Conservation (phyloP, 139 green algal genomes). For the Auxenochlorella pyrenoidosa region DNA sequence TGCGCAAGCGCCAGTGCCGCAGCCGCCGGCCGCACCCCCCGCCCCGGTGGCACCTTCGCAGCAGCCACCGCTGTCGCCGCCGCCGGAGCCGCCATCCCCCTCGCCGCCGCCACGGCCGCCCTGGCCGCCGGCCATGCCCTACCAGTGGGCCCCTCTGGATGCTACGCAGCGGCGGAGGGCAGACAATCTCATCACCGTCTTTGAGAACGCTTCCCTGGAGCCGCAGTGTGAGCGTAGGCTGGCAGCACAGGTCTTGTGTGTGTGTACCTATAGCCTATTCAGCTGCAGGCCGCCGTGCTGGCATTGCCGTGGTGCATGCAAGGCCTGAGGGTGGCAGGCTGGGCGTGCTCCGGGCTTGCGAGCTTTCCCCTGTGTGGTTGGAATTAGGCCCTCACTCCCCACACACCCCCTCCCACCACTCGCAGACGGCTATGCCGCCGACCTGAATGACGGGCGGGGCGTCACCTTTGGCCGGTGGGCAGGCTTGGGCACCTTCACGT, state of each 20-base stretch:
- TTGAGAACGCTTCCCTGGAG: not conserved
- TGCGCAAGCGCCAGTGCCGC: not conserved
- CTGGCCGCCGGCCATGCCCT: not conserved
- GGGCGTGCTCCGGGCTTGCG: not conserved
- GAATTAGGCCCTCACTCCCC: too few relatives aligned
- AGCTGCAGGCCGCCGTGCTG: not conserved
- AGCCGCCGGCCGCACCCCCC: not conserved
- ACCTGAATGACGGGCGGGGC: slow-evolving; percentile 8
- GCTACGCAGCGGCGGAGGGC: not conserved
- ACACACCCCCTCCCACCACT: not conserved
- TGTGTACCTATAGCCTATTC: not conserved
- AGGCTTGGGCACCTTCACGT: too few relatives aligned
- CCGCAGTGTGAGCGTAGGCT: not conserved
- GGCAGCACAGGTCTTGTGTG: not conserved
- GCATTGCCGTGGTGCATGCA: not conserved
- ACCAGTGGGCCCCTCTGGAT: not conserved
- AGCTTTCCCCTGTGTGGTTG: too few relatives aligned
- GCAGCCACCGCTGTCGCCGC: not conserved
- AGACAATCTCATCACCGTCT: not conserved
- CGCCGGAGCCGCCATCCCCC: not conserved
- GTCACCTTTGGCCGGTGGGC: slow-evolving; percentile 7
- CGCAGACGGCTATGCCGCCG: not conserved
- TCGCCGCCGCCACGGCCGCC: not conserved
- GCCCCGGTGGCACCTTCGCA: not conserved
- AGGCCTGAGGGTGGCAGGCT: not conserved